These are phyloP conservation scores for Whalleya microplaca DNA, from an alignment of 2,329 filamentous ascomycete species.

Conservation along the genomic window DNA sequence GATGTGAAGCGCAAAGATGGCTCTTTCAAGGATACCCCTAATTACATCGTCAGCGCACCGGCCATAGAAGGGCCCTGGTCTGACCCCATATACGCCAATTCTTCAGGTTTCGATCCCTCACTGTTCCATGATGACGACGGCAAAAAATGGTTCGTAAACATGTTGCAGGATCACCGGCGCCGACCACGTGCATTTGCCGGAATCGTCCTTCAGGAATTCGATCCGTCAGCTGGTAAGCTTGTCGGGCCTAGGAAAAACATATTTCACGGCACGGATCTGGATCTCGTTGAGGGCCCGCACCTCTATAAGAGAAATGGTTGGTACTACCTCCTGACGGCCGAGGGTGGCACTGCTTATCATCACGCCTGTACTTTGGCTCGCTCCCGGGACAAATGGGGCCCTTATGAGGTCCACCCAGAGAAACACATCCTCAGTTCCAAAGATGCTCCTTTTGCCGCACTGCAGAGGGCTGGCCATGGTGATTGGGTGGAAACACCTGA, in stretches of 20 bases:
- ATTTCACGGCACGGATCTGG: conserved; percentile 58
- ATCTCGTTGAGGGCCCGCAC: conserved; percentile 60
- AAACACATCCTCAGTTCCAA: conserved; percentile 61
- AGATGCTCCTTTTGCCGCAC: conserved; percentile 50
- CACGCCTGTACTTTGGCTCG: conserved; percentile 65
- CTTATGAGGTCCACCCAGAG: conserved; percentile 63
- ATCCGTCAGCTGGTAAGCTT: conserved; percentile 51
- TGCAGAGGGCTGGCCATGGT: conserved; percentile 58
- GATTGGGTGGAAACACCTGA: conserved; percentile 59
- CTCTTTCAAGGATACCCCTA: conserved; percentile 66
- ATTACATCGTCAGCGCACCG: conserved; percentile 62
- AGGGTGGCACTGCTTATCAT: conserved; percentile 63
- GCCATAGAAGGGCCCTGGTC: conserved; percentile 64
- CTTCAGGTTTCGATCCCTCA: conserved; percentile 65
- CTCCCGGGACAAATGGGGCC: conserved; percentile 57
- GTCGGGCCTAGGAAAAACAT: conserved; percentile 60
- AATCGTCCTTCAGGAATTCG: conserved; percentile 62
- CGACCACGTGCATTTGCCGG: conserved; percentile 56
- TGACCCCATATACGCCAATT: conserved; percentile 62
- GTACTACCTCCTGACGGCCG: conserved; percentile 64
- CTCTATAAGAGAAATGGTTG: conserved; percentile 61
- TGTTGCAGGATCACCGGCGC: conserved; percentile 58
- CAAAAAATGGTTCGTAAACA: conserved; percentile 60
- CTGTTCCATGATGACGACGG: conserved; percentile 62
- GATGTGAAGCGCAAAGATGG: conserved; percentile 71